Evolutionary conservation across 1,284 basidiomycete genomes (phyloP).

Genomic region (Neolentinus lepideus): DNA sequence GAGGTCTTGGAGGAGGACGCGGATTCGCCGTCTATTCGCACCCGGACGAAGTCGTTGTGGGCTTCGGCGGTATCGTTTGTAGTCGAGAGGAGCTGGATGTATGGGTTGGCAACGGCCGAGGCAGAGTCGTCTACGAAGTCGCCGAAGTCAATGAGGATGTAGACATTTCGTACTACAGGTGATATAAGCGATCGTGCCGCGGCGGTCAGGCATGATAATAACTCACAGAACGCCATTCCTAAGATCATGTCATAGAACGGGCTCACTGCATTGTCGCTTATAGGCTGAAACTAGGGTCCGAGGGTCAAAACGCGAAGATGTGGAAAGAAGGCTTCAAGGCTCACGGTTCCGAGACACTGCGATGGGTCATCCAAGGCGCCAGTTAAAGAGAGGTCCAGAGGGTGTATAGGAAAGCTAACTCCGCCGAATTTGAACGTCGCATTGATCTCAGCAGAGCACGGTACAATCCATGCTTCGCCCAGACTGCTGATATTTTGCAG

Average conservation of each 20-base stretch:
- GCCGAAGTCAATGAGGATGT: constrained; percentile 27
- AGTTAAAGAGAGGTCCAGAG: constrained; percentile 34
- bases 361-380: background rate
- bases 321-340: constrained; percentile 1
- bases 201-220: background rate
- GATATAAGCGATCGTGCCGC: background rate
- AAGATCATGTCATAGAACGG: constrained; percentile 21
- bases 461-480: constrained; percentile 48
- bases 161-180: constrained; percentile 24
- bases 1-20: background rate
- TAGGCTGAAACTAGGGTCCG: constrained; percentile 19
- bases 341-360: constrained; percentile 17
- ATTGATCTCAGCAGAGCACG: constrained; percentile 54
- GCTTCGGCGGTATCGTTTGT: constrained; percentile 19
- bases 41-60: constrained; percentile 24
- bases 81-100: constrained; percentile 25
- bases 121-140: constrained; percentile 26
- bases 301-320: background rate
- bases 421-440: constrained; percentile 53
- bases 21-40: constrained; percentile 10
- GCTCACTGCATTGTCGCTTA: constrained; percentile 9
- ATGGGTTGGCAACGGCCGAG: constrained; percentile 18
- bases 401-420: constrained; percentile 48
- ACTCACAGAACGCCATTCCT: constrained; percentile 27
- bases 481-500: constrained; percentile 34